Percentiles rank a stretch among this genome's conserved stretches.
Evolutionary conservation across 176 grass and related monocot species (phyloP).

Genomic region (Typha latifolia): DNA sequence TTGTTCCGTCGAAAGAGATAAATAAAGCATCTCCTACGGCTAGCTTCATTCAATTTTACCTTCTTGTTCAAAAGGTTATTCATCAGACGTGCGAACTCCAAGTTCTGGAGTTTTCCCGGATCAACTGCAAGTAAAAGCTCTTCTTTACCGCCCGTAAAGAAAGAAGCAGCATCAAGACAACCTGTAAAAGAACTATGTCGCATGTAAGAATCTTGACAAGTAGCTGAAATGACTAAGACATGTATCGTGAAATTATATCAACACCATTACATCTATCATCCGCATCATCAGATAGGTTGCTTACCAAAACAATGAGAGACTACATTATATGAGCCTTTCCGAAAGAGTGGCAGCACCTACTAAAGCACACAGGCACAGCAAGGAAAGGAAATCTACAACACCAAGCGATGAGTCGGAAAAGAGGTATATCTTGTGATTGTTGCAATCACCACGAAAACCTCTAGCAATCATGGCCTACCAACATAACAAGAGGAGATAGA

Average conservation of each 20-base stretch:
- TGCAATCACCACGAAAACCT: slow-evolving; percentile 74
- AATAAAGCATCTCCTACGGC: no score
- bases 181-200: background rate
- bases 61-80: no score
- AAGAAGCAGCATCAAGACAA: background rate
- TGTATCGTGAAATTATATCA: background rate
- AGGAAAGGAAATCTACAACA: slow-evolving; percentile 54
- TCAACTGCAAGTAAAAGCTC: background rate
- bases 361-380: slow-evolving; percentile 63
- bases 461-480: slow-evolving; percentile 87
- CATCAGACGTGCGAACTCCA: no score
- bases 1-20: no score
- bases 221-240: background rate
- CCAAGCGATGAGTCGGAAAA: slow-evolving; percentile 68
- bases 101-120: no score
- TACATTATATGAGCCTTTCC: slow-evolving; percentile 47
- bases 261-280: background rate
- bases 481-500: background rate
- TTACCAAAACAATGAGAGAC: background rate
- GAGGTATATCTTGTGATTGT: slow-evolving; percentile 75
- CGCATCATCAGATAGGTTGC: background rate
- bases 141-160: background rate
- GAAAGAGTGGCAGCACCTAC: slow-evolving; percentile 51
- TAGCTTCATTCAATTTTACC: no score
- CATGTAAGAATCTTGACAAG: background rate